These are phyloP conservation scores for Ophiostoma quercus DNA, from an alignment of 2,329 filamentous ascomycete genomes.

Conservation along the genomic window DNA sequence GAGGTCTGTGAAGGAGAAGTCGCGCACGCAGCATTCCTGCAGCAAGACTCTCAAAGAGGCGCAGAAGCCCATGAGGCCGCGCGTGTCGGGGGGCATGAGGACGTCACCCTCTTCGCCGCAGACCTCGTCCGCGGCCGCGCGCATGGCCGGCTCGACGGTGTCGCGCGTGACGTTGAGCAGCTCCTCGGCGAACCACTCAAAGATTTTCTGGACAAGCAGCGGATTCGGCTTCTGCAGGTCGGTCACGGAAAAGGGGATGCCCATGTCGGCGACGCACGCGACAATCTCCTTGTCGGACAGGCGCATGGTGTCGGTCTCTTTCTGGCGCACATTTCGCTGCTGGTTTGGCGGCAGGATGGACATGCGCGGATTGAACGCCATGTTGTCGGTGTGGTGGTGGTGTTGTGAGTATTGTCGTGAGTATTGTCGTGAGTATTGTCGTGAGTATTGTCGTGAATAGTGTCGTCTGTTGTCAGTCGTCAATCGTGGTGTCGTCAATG, in stretches of 20 bases:
- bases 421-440: not conserved
- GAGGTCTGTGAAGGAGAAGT: constrained; percentile 89
- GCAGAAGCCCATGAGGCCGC: constrained; percentile 95
- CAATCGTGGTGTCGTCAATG: not conserved
- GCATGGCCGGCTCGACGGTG: constrained; percentile 91
- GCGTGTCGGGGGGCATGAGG: constrained; percentile 72
- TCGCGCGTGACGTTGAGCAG: constrained; percentile 91
- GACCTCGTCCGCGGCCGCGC: constrained; percentile 80
- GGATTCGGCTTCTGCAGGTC: constrained; percentile 93
- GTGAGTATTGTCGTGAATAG: not conserved
- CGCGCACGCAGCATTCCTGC: constrained; percentile 81
- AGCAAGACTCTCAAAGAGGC: constrained; percentile 74
- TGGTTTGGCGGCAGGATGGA: constrained; percentile 54
- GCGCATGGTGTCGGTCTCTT: constrained; percentile 57
- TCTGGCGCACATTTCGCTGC: constrained; percentile 49
- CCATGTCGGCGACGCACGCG: constrained; percentile 94
- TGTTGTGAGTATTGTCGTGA: not conserved
- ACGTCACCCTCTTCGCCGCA: constrained; percentile 76
- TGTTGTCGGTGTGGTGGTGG: constrained; percentile 29
- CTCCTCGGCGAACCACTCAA: constrained; percentile 94
- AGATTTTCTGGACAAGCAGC: constrained; percentile 91
- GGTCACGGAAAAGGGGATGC: constrained; percentile 76
- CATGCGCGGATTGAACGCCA: constrained; percentile 57
- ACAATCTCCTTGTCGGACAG: constrained; percentile 75
- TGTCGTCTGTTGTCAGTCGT: not conserved